Evolutionary conservation across 192 early-diverging fungal species (phyloP).

Genomic region (Backusella psychrophila): DNA sequence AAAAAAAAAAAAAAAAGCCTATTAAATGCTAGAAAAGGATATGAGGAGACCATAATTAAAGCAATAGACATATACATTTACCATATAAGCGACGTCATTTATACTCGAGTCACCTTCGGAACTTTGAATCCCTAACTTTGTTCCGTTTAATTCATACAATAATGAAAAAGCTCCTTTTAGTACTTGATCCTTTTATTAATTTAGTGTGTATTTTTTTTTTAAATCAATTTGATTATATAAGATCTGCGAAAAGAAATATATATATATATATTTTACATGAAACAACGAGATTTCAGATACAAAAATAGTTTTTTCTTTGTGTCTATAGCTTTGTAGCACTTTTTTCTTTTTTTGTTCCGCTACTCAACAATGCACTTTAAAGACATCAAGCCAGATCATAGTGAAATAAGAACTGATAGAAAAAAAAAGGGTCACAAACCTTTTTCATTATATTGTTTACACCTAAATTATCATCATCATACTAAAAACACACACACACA

Average conservation of each 20-base stretch:
- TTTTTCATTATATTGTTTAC: neutral
- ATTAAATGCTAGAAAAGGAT: neutral
- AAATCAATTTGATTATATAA: neutral
- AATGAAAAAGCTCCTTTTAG: neutral
- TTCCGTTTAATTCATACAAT: neutral
- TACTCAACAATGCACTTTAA: neutral
- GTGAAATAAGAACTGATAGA: neutral
- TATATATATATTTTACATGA: no score
- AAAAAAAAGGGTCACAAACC: neutral
- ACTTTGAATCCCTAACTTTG: slow-evolving; percentile 1
- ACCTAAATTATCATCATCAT: neutral
- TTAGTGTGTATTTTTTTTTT: neutral
- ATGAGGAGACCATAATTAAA: slow-evolving; percentile 2
- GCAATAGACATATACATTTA: neutral
- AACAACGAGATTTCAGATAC: neutral
- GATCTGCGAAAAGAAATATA: neutral
- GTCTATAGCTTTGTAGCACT: neutral
- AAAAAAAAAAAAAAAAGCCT: neutral
- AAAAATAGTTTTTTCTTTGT: neutral
- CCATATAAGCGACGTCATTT: neutral
- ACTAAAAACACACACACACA: neutral
- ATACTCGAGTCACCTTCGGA: neutral
- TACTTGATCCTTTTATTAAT: neutral
- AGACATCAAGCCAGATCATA: neutral
- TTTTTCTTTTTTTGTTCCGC: neutral